A percentile compares a stretch with the other conserved stretches of the same genome.
phyloP scores from a whole-genome alignment of 805 yeast genomes.

The Barnettozyma botsteinii region DNA sequence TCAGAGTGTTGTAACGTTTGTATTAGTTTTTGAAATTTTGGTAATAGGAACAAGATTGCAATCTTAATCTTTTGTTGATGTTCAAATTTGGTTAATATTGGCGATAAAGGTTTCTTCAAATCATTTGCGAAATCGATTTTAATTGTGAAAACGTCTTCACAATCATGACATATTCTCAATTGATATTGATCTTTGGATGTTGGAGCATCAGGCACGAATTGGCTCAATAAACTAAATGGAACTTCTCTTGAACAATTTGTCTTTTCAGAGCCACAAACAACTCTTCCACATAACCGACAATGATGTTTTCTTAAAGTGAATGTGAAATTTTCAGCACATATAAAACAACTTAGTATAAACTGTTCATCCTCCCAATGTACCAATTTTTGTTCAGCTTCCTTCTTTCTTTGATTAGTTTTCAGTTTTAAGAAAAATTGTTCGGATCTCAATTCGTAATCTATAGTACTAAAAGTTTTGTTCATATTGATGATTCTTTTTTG shows the following conservation, averaged over 20 bases:
- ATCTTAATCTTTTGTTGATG: conserved; percentile 34
- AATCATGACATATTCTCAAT: conserved; percentile 61
- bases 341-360: conserved; percentile 45
- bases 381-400: conserved; percentile 40
- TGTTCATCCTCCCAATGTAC: conserved; percentile 64
- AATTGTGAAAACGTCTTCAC: conserved; percentile 58
- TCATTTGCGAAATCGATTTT: conserved; percentile 47
- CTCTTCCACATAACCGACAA: conserved; percentile 81
- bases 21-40: conserved; percentile 38
- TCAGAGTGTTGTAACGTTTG: conserved; percentile 29
- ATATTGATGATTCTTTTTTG: conserved; percentile 56
- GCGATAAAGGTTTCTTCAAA: conserved; percentile 27
- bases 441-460: conserved; percentile 22
- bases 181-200: conserved; percentile 23
- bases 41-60: conserved; percentile 35
- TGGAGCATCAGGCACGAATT: conserved; percentile 14
- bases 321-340: conserved; percentile 56
- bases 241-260: conserved; percentile 72
- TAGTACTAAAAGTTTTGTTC: conserved; percentile 23
- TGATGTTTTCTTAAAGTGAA: conserved; percentile 73
- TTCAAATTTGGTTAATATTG: conserved; percentile 36
- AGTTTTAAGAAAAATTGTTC: conserved; percentile 23
- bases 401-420: conserved; percentile 26
- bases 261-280: conserved; percentile 65
- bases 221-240: conserved; percentile 35